These are phyloP conservation scores for Botryotinia calthae DNA, from an alignment of 2,329 filamentous ascomycete species.

Conservation along the genomic window DNA sequence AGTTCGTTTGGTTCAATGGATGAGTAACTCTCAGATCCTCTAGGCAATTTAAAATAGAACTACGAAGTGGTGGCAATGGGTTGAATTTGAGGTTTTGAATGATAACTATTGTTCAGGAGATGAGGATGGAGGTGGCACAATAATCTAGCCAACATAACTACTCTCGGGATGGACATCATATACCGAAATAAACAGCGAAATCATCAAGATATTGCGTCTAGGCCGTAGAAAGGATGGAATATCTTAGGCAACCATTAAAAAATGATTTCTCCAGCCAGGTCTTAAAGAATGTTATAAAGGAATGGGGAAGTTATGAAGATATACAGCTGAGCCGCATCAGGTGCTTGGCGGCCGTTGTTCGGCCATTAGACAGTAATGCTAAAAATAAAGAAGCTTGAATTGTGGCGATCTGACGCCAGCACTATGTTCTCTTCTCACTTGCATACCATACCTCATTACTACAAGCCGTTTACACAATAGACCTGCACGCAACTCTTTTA, in stretches of 20 bases:
- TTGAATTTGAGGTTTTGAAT: neutral
- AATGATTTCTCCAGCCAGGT: neutral
- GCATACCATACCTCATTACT: neutral
- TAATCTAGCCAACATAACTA: neutral
- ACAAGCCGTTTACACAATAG: too few relatives aligned
- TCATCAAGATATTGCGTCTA: neutral
- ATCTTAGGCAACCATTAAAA: neutral
- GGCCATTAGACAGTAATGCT: neutral
- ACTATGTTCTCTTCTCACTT: neutral
- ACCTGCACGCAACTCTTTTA: neutral
- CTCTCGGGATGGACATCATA: too few relatives aligned
- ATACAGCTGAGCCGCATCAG: conserved; percentile 1
- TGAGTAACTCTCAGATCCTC: neutral
- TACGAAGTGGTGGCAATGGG: neutral
- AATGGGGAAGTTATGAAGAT: neutral
- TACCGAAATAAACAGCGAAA: neutral
- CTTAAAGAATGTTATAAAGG: neutral
- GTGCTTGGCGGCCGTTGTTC: neutral
- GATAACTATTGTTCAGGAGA: neutral
- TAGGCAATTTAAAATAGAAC: neutral
- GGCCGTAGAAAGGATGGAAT: neutral
- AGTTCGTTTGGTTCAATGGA: neutral
- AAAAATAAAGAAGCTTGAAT: conserved; percentile 4
- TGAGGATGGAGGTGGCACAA: neutral
- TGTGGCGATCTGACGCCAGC: neutral